A percentile compares a stretch with the other conserved stretches of the same genome.
These are phyloP conservation scores for Didymosphaeria variabile DNA, from an alignment of 2,329 filamentous ascomycete species.

Conservation along the genomic window DNA sequence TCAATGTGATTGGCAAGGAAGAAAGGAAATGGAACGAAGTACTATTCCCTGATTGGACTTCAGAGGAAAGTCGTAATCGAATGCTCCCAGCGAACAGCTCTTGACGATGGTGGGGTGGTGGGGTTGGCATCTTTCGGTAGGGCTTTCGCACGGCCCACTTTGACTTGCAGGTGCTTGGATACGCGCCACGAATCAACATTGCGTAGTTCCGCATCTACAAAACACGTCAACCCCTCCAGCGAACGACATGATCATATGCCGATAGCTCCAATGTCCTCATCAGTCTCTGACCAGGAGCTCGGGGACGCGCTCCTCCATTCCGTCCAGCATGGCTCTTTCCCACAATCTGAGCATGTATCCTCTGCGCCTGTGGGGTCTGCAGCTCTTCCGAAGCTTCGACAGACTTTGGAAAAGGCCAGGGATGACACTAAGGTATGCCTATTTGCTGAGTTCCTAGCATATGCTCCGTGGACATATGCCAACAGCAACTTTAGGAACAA, in stretches of 20 bases:
- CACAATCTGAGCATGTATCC: conserved; percentile 64
- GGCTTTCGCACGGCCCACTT: conserved; percentile 12
- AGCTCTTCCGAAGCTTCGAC: conserved; percentile 60
- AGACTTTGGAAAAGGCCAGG: conserved; percentile 61
- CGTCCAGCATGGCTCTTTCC: conserved; percentile 65
- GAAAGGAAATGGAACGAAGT: conserved; percentile 6
- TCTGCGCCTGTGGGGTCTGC: conserved; percentile 61
- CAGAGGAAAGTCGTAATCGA: background rate
- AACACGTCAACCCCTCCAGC: background rate
- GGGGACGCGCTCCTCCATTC: conserved; percentile 72
- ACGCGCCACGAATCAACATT: conserved; percentile 17
- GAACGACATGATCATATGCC: conserved; percentile 28
- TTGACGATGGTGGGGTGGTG: conserved; percentile 13
- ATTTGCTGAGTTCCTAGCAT: too few species aligned
- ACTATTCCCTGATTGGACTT: conserved; percentile 11
- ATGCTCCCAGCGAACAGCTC: background rate
- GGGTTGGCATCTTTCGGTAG: conserved; percentile 8
- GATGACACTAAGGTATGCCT: conserved; percentile 61
- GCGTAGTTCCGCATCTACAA: conserved; percentile 16
- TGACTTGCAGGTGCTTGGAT: background rate
- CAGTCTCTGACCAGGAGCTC: conserved; percentile 50
- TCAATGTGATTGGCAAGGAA: conserved; percentile 3
- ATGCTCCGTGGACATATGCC: conserved; percentile 4
- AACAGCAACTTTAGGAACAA: conserved; percentile 59
- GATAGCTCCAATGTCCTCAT: conserved; percentile 37